Evolutionary conservation across 805 yeast species (phyloP).

Genomic region (Clavispora carvajalis): DNA sequence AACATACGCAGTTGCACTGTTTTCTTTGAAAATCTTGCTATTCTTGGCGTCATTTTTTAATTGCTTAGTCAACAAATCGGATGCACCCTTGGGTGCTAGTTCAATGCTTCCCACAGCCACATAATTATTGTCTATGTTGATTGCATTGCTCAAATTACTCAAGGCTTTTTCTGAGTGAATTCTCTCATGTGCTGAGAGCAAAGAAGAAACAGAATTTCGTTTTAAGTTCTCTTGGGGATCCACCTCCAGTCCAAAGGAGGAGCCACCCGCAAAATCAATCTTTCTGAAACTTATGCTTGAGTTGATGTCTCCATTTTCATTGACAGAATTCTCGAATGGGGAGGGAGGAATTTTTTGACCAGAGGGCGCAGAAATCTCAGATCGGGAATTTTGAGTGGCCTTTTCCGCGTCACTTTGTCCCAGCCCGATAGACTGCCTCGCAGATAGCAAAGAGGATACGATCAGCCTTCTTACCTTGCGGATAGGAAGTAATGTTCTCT

Average conservation of each 20-base stretch:
- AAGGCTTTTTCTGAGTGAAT: conserved; percentile 15
- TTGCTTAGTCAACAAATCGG: conserved; percentile 9
- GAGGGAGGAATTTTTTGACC: neutral
- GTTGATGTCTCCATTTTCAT: conserved; percentile 11
- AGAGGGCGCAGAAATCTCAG: conserved; percentile 9
- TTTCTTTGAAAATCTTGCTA: conserved; percentile 1
- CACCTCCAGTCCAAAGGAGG: neutral
- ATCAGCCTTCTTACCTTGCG: conserved; percentile 23
- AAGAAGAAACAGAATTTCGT: neutral
- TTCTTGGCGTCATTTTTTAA: conserved; percentile 4
- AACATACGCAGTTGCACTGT: neutral
- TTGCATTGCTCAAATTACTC: neutral
- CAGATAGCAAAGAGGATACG: conserved; percentile 5
- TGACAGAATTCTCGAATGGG: no score
- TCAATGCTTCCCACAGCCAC: conserved; percentile 7
- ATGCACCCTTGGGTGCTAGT: conserved; percentile 7
- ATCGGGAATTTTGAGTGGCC: neutral
- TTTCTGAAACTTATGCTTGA: neutral
- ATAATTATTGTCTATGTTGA: neutral
- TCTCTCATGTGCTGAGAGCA: conserved; percentile 24
- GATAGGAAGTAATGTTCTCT: conserved; percentile 3
- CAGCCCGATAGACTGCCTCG: conserved; percentile 1
- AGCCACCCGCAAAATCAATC: neutral
- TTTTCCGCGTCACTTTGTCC: neutral
- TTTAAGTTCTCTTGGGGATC: neutral